Base-by-base conservation (phyloP, 2,329 filamentous ascomycete genomes). In the Paracamarosporium sp. region DNA sequence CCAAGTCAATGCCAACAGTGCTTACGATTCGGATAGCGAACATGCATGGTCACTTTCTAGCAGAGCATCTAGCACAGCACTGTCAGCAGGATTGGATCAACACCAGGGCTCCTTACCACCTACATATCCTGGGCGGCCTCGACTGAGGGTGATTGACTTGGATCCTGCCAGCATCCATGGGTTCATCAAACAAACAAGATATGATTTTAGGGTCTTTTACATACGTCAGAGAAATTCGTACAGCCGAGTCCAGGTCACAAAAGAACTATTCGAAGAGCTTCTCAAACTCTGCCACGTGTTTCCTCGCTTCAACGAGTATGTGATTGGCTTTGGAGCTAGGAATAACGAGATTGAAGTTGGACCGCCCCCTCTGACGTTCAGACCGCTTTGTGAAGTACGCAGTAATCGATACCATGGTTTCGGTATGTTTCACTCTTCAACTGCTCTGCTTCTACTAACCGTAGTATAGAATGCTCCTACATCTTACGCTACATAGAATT, bases 151-250 rank as follows among this genome's bases (percentile, higher is more conserved):
- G 7, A 40, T 58, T 3, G 52, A 58, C 33, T 17, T 64, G 5
- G 55, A 62, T 30, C 27, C 41, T 7, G 33, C 11, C 1, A 30
- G 40, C 4, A 25, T 64, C 3, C 28, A 38, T 17, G 30, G 20
- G 1, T 64, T 64, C 40, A 44, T 55, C 5, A 43, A 38, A 28
- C 25, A 27, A 1, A 68, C 65, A 12, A 65, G 50, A 15, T 11
- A 55, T 27, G 45, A 60, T 17, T 68, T 68, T 22, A 54, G 65
- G 13, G 61, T 68, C 0, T 68, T 68, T 35, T 68, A 65, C 36
- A 48, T 69, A 5, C 59, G 62, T 17, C 66, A 69, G 25, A 50
- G 30, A 35, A 46, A 65, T 33, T 67, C 66, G 0, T 58, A 55
- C 25, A 64, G 64, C 30, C 64, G 57, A 1, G n/a, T 69, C 0